These are phyloP conservation scores for Plasmopara halstedii DNA, from an alignment of 352 stramenopile species.

Conservation along the genomic window DNA sequence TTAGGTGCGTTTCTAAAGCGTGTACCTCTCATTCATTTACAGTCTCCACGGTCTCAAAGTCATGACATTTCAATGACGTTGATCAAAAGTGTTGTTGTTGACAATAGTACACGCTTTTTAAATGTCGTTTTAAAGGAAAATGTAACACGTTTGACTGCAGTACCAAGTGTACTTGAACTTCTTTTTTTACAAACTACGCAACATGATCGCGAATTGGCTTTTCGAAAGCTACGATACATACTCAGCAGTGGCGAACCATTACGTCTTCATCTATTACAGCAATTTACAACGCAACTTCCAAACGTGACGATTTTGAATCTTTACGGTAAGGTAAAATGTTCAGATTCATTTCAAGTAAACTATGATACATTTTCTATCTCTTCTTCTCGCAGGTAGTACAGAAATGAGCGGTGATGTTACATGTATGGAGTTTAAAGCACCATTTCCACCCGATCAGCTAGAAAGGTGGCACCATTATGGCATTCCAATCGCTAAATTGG, in stretches of 20 bases:
- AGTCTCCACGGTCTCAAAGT: neutral
- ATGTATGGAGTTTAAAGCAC: slow-evolving; percentile 27
- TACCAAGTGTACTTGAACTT: slow-evolving; percentile 44
- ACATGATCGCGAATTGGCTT: neutral
- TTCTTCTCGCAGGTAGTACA: slow-evolving; percentile 34
- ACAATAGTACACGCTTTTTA: slow-evolving; percentile 25
- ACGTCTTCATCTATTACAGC: slow-evolving; percentile 14
- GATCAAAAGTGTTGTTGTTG: slow-evolving; percentile 32
- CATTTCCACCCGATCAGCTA: slow-evolving; percentile 10
- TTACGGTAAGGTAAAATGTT: slow-evolving; percentile 28
- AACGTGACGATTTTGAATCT: slow-evolving; percentile 41
- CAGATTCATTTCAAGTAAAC: neutral
- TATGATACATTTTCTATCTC: neutral
- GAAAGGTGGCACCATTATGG: slow-evolving; percentile 26
- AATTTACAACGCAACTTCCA: slow-evolving; percentile 18
- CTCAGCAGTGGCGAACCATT: slow-evolving; percentile 50
- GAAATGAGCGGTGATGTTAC: slow-evolving; percentile 58
- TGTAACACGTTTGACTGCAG: slow-evolving; percentile 37
- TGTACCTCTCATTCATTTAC: slow-evolving; percentile 36
- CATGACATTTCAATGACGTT: neutral
- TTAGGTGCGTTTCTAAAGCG: slow-evolving; percentile 32
- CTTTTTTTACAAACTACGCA: slow-evolving; percentile 24
- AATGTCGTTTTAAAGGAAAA: slow-evolving; percentile 6
- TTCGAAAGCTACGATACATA: slow-evolving; percentile 25
- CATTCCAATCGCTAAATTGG: slow-evolving; percentile 34